Evolutionary conservation across 2,329 filamentous ascomycete genomes (phyloP), one percentile per base, ranked within the genome.

Genomic region (Fusarium humuli): DNA sequence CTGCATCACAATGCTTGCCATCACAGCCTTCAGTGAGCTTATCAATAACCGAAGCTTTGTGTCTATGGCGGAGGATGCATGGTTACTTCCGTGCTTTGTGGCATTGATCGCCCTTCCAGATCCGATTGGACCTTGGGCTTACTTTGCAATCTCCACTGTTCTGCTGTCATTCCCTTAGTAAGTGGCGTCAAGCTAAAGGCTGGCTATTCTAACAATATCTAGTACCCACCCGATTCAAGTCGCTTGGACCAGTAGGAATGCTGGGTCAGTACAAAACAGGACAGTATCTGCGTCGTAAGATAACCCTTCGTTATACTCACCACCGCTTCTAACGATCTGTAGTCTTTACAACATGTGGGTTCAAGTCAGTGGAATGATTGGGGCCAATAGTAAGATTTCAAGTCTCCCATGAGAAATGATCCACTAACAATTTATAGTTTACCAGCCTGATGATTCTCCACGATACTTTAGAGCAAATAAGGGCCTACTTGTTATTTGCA

Each of bases 301-400:
- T 3, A 25, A 16, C 8, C 29, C 14, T 25, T 12, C 16, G 8
- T 32, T 6, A 16, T 8, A 14, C 9, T 5, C 4, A 14, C 4
- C 14, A 27, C 18, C 16, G 6, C 13, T 11, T 5, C 49, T 40
- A 45, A 49, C 42, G 12, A 81, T 3, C 1, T 80, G 80, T 9
- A 87, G 84, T 3, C 76, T 88, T 3, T 89, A 89, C 69, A 90
- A 89, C 65, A 81, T 81, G 79, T 79, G 70, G 61, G 78, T 81
- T 50, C 79, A 81, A 69, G 78, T 79, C 20, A 80, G 79, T 22
- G 79, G 77, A 27, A 81, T 81, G 75, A 79, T 81, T 25, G 78
- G 78, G 23, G 78, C 79, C 16, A 80, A 81, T 49, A 79, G 78
- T 80, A 32, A 37, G 34, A 73, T 64, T 6, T 30, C n/a, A 6